Evolutionary conservation across 164 flowering plant genomes (phyloP).

Genomic region (Annona cherimola): DNA sequence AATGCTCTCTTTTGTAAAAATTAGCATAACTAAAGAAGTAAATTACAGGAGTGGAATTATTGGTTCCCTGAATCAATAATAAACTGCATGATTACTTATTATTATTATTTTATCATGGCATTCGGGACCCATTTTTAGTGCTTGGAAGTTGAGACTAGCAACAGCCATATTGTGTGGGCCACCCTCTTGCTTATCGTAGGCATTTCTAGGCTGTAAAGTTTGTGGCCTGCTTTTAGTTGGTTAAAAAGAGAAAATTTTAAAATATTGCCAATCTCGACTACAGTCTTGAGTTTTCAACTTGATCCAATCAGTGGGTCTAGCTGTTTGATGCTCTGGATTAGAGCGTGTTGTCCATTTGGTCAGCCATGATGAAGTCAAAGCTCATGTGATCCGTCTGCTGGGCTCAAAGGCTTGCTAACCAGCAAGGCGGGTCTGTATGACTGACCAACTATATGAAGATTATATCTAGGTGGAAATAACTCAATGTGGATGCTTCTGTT

Average conservation of each 20-base stretch:
- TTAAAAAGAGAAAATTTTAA: neutral
- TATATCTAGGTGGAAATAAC: too few species aligned
- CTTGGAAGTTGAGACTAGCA: neutral
- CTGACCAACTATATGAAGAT: neutral
- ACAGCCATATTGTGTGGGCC: neutral
- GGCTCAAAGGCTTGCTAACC: neutral
- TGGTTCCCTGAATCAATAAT: neutral
- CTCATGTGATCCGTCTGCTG: neutral
- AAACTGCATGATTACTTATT: neutral
- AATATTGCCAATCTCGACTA: neutral
- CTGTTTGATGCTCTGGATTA: neutral
- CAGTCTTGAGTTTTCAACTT: neutral
- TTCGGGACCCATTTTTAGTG: neutral
- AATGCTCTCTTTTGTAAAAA: neutral
- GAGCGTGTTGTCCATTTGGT: neutral
- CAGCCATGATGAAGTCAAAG: neutral
- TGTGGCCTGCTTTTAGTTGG: neutral
- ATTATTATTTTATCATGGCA: neutral
- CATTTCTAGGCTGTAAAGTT: neutral
- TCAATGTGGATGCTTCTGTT: too few species aligned
- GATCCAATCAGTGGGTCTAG: neutral
- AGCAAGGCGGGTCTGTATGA: neutral
- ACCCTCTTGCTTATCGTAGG: neutral
- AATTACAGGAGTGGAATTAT: neutral
- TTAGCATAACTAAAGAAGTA: neutral